phyloP scores from a whole-genome alignment of 2,329 filamentous ascomycete species.

The Talaromyces sp. region DNA sequence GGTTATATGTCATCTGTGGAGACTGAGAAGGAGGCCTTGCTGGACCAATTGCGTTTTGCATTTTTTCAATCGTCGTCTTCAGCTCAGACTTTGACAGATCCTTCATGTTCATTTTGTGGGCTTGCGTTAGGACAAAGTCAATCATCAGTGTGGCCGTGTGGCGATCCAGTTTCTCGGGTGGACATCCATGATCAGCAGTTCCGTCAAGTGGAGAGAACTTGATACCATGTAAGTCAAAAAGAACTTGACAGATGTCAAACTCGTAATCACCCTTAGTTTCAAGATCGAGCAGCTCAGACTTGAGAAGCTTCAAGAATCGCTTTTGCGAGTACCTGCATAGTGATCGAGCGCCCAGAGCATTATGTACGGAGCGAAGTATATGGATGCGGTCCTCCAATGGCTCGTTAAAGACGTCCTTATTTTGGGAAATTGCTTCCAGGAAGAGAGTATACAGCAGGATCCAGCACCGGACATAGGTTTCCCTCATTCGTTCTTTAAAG shows the following conservation, averaged over 20 bases:
- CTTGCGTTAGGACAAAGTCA: slow-evolving; percentile 79
- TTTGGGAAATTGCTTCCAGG: slow-evolving; percentile 72
- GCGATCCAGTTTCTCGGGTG: slow-evolving; percentile 75
- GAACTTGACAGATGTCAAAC: slow-evolving; percentile 80
- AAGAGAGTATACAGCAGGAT: slow-evolving; percentile 81
- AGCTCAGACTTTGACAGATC: slow-evolving; percentile 90
- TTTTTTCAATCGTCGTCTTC: slow-evolving; percentile 86
- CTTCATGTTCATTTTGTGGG: slow-evolving; percentile 82
- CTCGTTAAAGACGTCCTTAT: slow-evolving; percentile 64
- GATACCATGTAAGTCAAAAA: slow-evolving; percentile 80
- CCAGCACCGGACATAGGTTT: slow-evolving; percentile 88
- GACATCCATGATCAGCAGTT: slow-evolving; percentile 77
- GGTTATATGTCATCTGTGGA: slow-evolving; percentile 82
- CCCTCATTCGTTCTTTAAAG: slow-evolving; percentile 72
- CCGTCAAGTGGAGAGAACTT: slow-evolving; percentile 73
- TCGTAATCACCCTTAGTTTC: slow-evolving; percentile 80
- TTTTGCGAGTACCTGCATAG: slow-evolving; percentile 85
- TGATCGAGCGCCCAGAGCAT: slow-evolving; percentile 78
- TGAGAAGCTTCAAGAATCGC: slow-evolving; percentile 85
- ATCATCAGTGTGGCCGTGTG: slow-evolving; percentile 79
- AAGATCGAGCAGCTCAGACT: slow-evolving; percentile 77
- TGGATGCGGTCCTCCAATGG: slow-evolving; percentile 75
- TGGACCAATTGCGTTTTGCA: slow-evolving; percentile 80
- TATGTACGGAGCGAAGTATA: slow-evolving; percentile 79
- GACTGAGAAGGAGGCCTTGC: slow-evolving; percentile 76